These are phyloP conservation scores for Chytriomyces sp. DNA, from an alignment of 192 early-diverging fungal genomes.

Conservation along the genomic window DNA sequence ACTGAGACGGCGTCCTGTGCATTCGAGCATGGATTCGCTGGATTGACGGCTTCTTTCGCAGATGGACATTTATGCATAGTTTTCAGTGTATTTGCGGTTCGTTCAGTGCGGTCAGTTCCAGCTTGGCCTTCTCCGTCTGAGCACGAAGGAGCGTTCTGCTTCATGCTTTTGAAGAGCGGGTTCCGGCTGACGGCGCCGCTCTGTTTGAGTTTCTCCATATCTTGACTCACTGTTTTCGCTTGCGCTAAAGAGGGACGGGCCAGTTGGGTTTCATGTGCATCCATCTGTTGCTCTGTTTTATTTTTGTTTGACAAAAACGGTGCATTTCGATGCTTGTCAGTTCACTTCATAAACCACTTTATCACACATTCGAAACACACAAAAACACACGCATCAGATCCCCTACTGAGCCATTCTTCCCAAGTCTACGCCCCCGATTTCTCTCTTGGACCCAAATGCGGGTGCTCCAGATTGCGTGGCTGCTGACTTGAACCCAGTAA, in stretches of 20 bases:
- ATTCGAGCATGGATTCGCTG: neutral
- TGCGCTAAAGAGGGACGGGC: too few relatives aligned
- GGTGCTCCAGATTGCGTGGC: slow-evolving; percentile 8
- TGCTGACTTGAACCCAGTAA: slow-evolving; percentile 53
- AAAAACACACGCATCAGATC: too few relatives aligned
- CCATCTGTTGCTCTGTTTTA: too few relatives aligned
- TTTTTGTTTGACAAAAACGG: too few relatives aligned
- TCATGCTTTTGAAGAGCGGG: neutral
- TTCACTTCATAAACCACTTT: neutral
- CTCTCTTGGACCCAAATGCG: slow-evolving; percentile 14
- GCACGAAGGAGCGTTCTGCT: neutral
- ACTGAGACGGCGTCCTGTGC: neutral
- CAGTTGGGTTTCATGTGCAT: too few relatives aligned
- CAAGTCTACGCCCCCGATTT: slow-evolving; percentile 33
- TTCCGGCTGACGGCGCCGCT: slow-evolving; percentile 9
- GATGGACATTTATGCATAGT: too few relatives aligned
- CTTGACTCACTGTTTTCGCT: too few relatives aligned
- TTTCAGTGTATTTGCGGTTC: neutral
- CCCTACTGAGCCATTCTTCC: slow-evolving; percentile 17
- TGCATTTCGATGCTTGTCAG: neutral
- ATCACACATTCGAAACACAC: neutral
- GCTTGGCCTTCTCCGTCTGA: neutral
- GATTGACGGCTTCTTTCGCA: neutral
- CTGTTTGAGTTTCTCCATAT: too few relatives aligned
- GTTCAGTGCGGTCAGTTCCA: neutral